Evolutionary conservation across 2,329 filamentous ascomycete genomes (phyloP), one percentile per base, ranked within the genome.

Genomic region (Bipolaris cookei): DNA sequence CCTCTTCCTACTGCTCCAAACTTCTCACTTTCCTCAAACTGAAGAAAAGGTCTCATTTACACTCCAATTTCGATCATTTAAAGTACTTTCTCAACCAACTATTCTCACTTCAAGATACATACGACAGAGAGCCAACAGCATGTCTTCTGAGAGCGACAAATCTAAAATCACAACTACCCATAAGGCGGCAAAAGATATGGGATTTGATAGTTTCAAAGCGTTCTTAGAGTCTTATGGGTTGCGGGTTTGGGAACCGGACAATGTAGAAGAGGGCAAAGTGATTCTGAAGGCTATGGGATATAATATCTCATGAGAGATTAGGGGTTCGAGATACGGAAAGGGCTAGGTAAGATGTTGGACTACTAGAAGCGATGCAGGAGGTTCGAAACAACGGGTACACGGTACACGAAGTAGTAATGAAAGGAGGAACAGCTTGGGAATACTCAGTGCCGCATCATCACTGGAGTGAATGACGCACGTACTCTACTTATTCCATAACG

Each of bases 271-370:
- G 47, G 67, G 61, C 28, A 69, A 54, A 50, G 57, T 52, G 2
- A 65, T 70, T 18, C 18, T 69, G 58, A 55, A 56, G 53, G 63
- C 13, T 1, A 67, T 67, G 64, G 60, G 65, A 5, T 68, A 68
- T 56, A 49, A 52, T 7, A 50, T 61, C 16, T 32, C 7, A 34
- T 20, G 7, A 14, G 25, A 14, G 14, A 3, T n/a, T 11, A 7
- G 2, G 18, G 18, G 25, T 28, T 10, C 2, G 21, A 11, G 20
- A 13, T 37, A 16, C 21, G 11, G 20, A 37, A 20, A n/a, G 34
- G 8, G 34, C n/a, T 11, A 11, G 23, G 16, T 23, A 13, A 6
- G 13, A 6, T 4, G 4, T 23, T 41, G 2, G 25, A 28, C 1
- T 10, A 10, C 25, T 10, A 28, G 25, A 10, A 28, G 25, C 25